These are phyloP conservation scores for Prinsepia uniflora DNA, from an alignment of 306 rosid species.

Conservation along the genomic window DNA sequence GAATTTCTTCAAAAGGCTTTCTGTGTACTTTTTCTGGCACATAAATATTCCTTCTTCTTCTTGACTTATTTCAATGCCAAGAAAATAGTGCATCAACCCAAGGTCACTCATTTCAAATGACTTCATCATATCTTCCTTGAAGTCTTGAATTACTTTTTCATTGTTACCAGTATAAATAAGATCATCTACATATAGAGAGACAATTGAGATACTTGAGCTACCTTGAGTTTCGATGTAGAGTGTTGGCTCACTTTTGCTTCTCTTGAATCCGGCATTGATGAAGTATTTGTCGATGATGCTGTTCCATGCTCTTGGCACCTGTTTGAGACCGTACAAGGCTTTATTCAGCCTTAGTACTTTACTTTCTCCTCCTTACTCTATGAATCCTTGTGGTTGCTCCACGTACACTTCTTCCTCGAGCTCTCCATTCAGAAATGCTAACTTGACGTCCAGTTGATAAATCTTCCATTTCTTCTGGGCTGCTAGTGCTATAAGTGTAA, in stretches of 20 bases:
- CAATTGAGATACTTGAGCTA: no score
- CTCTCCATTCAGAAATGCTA: background rate
- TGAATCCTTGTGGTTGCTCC: background rate
- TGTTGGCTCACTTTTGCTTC: background rate
- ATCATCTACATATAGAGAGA: no score
- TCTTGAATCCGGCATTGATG: no score
- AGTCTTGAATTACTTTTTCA: no score
- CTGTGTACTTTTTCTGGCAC: background rate
- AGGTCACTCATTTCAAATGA: background rate
- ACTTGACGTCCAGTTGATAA: background rate
- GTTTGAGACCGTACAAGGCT: background rate
- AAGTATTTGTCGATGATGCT: background rate
- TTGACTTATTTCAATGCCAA: conserved; percentile 4
- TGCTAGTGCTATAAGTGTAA: background rate
- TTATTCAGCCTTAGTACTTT: background rate
- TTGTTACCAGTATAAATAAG: no score
- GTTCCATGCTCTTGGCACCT: background rate
- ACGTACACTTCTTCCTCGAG: no score
- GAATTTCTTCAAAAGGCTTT: background rate
- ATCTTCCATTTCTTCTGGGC: background rate
- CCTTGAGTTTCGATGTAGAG: background rate
- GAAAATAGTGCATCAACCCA: background rate
- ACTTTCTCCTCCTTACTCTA: background rate
- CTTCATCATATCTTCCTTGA: no score
- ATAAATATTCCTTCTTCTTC: background rate